These are phyloP conservation scores for Xylaria nigripes DNA, from an alignment of 495 filamentous ascomycete genomes.

Conservation along the genomic window DNA sequence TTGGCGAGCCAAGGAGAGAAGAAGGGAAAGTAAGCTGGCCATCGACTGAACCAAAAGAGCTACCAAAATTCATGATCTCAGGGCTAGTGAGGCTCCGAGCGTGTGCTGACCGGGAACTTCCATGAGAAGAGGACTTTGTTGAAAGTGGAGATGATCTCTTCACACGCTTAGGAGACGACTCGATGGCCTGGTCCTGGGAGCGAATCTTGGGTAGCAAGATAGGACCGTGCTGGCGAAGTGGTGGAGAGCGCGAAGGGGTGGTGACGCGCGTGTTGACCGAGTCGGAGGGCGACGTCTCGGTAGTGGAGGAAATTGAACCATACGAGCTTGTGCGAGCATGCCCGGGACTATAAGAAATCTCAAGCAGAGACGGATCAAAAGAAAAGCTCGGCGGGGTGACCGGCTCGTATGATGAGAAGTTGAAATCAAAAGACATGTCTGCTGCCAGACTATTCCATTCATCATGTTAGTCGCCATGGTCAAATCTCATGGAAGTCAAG, in stretches of 20 bases:
- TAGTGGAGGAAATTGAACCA: constrained; percentile 47
- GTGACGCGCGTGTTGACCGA: constrained; percentile 58
- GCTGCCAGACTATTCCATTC: constrained; percentile 35
- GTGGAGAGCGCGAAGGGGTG: constrained; percentile 55
- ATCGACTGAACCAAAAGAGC: constrained; percentile 28
- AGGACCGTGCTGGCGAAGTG: constrained; percentile 73
- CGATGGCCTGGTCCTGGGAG: constrained; percentile 69
- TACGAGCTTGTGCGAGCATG: constrained; percentile 47
- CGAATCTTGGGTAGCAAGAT: constrained; percentile 81
- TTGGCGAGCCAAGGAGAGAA: constrained; percentile 56
- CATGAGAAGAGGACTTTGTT: constrained; percentile 19
- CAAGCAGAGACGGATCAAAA: constrained; percentile 47
- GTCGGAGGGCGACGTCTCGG: constrained; percentile 72
- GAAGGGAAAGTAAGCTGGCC: constrained; percentile 29
- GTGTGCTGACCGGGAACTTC: constrained; percentile 40
- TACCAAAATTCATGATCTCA: constrained; percentile 47
- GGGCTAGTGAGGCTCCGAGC: constrained; percentile 62
- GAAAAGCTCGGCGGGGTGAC: constrained; percentile 43
- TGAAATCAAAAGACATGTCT: constrained; percentile 47
- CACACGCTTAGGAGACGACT: constrained; percentile 34
- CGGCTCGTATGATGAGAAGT: constrained; percentile 40
- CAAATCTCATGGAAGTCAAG: background rate
- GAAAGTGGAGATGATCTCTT: constrained; percentile 29
- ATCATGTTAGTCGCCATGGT: constrained; percentile 18
- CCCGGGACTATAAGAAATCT: constrained; percentile 39